Evolutionary conservation across 768 basidiomycete species (phyloP).

Genomic region (Lyophyllum shimeji): DNA sequence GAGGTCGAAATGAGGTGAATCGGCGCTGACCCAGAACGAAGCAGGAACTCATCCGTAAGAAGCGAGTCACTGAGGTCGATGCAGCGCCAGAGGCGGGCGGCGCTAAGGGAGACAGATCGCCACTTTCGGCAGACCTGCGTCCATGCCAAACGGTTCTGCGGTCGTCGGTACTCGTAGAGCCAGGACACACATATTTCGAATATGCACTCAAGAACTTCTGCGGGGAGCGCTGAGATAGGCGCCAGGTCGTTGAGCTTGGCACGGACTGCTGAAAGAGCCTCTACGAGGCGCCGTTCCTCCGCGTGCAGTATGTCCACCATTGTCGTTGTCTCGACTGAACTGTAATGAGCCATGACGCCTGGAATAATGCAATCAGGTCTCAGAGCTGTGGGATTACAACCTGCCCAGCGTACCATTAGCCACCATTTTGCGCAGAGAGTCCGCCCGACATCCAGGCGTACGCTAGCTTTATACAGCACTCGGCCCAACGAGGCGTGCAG

Average conservation of each 20-base stretch:
- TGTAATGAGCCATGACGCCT: not conserved
- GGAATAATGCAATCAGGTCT: not conserved
- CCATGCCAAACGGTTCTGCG: constrained; percentile 35
- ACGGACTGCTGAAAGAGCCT: constrained; percentile 27
- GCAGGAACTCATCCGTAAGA: constrained; percentile 33
- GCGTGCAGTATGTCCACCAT: constrained; percentile 18
- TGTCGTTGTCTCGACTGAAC: not conserved
- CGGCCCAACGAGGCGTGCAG: not conserved
- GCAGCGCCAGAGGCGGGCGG: constrained; percentile 36
- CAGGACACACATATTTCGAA: constrained; percentile 37
- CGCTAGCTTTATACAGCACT: not conserved
- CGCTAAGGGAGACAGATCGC: constrained; percentile 33
- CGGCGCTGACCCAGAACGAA: constrained; percentile 33
- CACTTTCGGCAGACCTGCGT: constrained; percentile 40
- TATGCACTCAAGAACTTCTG: constrained; percentile 40
- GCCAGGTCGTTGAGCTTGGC: constrained; percentile 25
- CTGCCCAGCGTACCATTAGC: not conserved
- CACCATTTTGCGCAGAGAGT: not conserved
- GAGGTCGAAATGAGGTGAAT: constrained; percentile 33
- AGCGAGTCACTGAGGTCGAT: constrained; percentile 36
- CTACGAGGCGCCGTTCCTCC: constrained; percentile 27
- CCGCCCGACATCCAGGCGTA: not conserved
- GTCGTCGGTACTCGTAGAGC: constrained; percentile 29
- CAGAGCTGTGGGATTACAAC: not conserved
- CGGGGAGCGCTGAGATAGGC: constrained; percentile 33